Evolutionary conservation across 306 rosid species (phyloP), one percentile per base, ranked within the genome.

Genomic region (Calophaca sinica): DNA sequence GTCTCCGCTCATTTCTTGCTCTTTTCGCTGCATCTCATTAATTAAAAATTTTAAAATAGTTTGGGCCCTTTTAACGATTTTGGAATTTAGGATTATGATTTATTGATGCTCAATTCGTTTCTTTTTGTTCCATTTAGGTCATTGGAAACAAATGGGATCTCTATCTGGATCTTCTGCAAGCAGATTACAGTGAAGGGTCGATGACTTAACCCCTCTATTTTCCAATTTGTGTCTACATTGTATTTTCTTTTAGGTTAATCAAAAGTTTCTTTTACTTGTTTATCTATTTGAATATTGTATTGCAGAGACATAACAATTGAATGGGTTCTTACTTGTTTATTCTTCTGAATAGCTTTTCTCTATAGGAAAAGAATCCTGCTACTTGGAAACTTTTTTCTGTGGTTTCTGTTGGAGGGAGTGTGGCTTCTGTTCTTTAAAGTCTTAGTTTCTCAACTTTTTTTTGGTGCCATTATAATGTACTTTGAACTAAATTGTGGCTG

Each of bases 81-180:
- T 2, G 12, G 44, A 70, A 55, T 79, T 75, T 71, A 70, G 72
- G 76, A 60, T 80, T 84, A 44, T 50, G 50, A 1, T 68, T 61
- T 6, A 20, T 36, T 61, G 11, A 70, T 28, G 26, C 38, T 42
- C 26, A 26, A 4, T 51, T 49, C 74, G 53, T 41, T 57, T 36
- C 66, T 0, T 55, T 73, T 58, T 79, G 36, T 69, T 35, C 32
- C n/a, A 10, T 84, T 35, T 77, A 89, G 98, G 97, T 93, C 33
- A 93, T 93, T 53, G 98, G 96, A 72, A 88, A 93, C 91, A 91
- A 93, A 77, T 93, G 98, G 97, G 98, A 93, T 15, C 26, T 85
- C 9, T 93, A 93, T 75, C 87, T 93, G 51, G 98, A 93, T 55
- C 93, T 93, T 84, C 88, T 91, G 35, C 96, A 93, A 63, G 81